These are phyloP conservation scores for Termitomyces sp. DNA, from an alignment of 768 basidiomycete species.

Conservation along the genomic window DNA sequence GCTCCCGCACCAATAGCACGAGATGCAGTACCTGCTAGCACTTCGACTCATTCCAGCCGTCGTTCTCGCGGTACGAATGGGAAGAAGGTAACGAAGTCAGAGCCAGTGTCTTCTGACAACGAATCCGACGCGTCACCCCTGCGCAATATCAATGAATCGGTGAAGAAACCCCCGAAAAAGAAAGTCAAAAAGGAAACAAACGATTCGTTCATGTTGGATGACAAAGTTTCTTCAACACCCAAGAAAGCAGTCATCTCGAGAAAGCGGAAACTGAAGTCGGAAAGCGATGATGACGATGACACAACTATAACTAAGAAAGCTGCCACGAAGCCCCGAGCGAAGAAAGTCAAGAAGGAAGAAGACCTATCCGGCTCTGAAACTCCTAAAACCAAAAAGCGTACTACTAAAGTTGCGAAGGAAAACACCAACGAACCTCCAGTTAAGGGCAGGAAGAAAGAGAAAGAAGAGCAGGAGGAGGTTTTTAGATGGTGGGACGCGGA, in stretches of 20 bases:
- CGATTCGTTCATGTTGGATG: constrained; percentile 24
- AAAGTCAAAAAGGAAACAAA: constrained; percentile 46
- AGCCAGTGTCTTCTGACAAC: constrained; percentile 29
- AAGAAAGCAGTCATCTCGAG: constrained; percentile 29
- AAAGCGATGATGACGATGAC: constrained; percentile 44
- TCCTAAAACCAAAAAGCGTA: constrained; percentile 41
- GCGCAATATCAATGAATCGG: constrained; percentile 36
- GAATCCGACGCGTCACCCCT: constrained; percentile 43
- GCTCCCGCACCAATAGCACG: constrained; percentile 36
- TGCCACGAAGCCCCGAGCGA: constrained; percentile 39
- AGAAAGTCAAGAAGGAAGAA: constrained; percentile 53
- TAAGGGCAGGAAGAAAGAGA: constrained; percentile 48
- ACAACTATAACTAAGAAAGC: constrained; percentile 37
- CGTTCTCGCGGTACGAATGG: constrained; percentile 40
- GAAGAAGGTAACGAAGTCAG: constrained; percentile 27
- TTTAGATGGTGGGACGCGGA: constrained; percentile 88
- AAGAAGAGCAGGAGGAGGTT: constrained; percentile 63
- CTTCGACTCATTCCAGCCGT: constrained; percentile 26
- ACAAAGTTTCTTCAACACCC: constrained; percentile 29
- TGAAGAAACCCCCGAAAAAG: constrained; percentile 58
- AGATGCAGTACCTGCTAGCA: constrained; percentile 31
- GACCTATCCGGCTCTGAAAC: constrained; percentile 34
- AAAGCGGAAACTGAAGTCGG: constrained; percentile 43
- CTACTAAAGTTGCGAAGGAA: constrained; percentile 36
- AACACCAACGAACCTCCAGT: constrained; percentile 28